Base-by-base conservation (phyloP, 2,329 filamentous ascomycete genomes). In the Aspergillus tanneri region DNA sequence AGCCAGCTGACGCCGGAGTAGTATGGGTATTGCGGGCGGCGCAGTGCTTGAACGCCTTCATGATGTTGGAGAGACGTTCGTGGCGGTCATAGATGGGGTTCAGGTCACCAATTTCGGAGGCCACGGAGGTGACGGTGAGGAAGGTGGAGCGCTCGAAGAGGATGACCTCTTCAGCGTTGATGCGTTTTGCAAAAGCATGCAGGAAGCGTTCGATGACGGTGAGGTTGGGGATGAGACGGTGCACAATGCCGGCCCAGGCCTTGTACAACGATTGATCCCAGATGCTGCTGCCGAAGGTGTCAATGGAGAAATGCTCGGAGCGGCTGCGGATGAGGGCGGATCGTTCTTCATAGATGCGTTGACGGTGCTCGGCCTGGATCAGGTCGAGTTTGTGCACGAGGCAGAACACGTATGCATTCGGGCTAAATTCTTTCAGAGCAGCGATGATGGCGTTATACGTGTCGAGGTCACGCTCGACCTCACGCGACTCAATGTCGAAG, bases 341-440 rank as follows among this genome's bases (percentile, higher is more conserved):
- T 52, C 90, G 86, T 62, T 95, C 88, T 53, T 92, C 85, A 70
- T 95, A 96, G 55, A 96, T 83, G 49, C 83, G 77, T 65, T 90
- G 85, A 52, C 91, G 87, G 58, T 87, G 83, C 48, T 87, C 82
- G 30, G 85, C 82, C 58, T 91, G 87, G 40, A 97, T 90, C 21
- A 99, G 82, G 68, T 99, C 93, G 88, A 99, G 96, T 74, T 99
- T 99, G 84, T 99, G 93, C 58, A 99, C 88, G 36, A 99, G 83
- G 53, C 93, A 88, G 73, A 97, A 99, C 62, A 99, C 86, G 67
- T 88, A 88, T 54, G 92, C 90, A 25, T 73, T 73, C 2, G 83
- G 82, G 39, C 88, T 95, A 77, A 85, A 95, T 72, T 97, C 91
- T 46, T 86, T 81, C 30, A 99, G 79, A 0, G 93, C 93, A 41